phyloP scores from a whole-genome alignment of 2,329 filamentous ascomycete species.

The Blastomyces emzantsi region DNA sequence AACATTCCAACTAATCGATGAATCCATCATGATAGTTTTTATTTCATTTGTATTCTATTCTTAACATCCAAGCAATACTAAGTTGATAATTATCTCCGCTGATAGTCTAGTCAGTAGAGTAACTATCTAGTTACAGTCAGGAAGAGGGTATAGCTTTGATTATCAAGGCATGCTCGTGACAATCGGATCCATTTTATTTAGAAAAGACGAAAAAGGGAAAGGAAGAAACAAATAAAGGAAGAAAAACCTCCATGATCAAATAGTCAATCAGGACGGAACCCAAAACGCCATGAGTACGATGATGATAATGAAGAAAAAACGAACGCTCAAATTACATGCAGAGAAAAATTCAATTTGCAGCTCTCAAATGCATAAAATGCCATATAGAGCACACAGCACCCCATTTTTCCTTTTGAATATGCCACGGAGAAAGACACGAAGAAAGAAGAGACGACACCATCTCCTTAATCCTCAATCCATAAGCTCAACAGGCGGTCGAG shows the following conservation, averaged over 20 bases:
- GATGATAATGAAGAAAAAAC: not conserved
- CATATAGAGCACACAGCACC: no score
- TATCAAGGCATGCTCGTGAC: not conserved
- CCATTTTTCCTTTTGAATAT: no score
- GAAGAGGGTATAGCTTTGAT: not conserved
- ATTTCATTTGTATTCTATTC: no score
- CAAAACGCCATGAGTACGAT: not conserved
- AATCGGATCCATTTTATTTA: not conserved
- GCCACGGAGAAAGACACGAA: not conserved
- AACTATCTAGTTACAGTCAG: not conserved
- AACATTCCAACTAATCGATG: no score
- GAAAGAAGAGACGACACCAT: no score
- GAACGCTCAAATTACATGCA: not conserved
- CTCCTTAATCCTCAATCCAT: slow-evolving; percentile 34
- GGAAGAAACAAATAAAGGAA: not conserved
- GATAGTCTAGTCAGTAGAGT: no score
- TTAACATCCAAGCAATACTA: no score
- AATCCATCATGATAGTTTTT: no score
- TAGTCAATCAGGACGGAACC: not conserved
- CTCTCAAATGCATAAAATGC: not conserved
- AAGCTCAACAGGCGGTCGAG: slow-evolving; percentile 48
- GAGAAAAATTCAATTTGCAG: not conserved
- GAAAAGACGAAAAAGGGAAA: not conserved
- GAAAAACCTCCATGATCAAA: not conserved
- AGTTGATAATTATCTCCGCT: no score